Evolutionary conservation across 2,329 filamentous ascomycete genomes (phyloP), one percentile per base, ranked within the genome.

Genomic region (Orbilia brochopaga): DNA sequence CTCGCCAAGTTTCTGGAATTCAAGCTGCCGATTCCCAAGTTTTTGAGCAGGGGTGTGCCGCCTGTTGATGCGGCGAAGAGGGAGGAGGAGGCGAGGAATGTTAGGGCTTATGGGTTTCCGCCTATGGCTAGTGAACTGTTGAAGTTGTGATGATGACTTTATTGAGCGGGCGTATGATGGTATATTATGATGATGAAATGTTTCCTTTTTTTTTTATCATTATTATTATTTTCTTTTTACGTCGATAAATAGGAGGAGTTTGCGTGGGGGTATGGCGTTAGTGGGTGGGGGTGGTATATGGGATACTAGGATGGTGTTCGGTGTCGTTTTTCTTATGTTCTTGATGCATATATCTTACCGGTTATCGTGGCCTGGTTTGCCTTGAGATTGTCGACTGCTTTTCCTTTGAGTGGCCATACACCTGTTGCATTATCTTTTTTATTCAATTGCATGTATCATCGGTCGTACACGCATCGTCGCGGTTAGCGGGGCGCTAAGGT

Each of bases 31-130:
- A 50, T 53, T 23, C 17, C 17, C 27, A 50, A 11, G n/a, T 46
- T 15, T 30, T 44, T 17, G 53, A 35, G 11, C n/a, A 32, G 11
- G 17, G 17, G 55, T 21, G n/a, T 27, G n/a, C n/a, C n/a, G n/a
- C n/a, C n/a, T n/a, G 37, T 11, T 13, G 40, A 11, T 44, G 13
- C 19, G 10, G 50, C 10, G 15, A 62, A 54, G 46, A 51, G 55
- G 54, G 50, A 56, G 17, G 30, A 76, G 48, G 74, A 75, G 19
- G 74, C 75, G 63, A 75, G 72, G 61, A 76, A 76, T 55, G 65
- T 76, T n/a, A 72, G 74, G 27, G 74, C 76, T 6, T 76, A 76
- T 74, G 76, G 76, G 50, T 77, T 76, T 30, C 76, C 76, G 32
- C 76, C 76, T 2, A 61, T 75, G 60, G 66, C 75, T 65, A 61